Evolutionary conservation across 1,139 yeast genomes (phyloP).

Genomic region (Suhomyces bolitotheri): DNA sequence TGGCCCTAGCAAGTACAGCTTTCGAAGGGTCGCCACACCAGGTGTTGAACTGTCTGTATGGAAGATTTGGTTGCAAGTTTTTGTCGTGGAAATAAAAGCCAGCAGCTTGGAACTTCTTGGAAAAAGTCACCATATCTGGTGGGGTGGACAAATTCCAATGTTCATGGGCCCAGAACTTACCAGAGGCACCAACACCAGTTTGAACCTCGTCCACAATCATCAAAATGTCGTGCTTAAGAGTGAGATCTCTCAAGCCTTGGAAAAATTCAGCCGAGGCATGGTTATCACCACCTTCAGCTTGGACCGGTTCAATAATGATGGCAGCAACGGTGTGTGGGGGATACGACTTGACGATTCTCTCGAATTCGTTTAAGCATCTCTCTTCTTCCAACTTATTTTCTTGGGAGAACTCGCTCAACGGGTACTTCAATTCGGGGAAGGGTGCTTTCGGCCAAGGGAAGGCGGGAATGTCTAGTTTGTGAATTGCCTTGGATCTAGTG

Average conservation of each 20-base stretch:
- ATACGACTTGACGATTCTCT: conserved; percentile 50
- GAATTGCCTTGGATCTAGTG: conserved; percentile 74
- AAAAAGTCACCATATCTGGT: conserved; percentile 73
- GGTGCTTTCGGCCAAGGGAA: conserved; percentile 79
- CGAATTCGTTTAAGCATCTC: conserved; percentile 58
- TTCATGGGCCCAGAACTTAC: conserved; percentile 74
- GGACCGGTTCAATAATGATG: conserved; percentile 69
- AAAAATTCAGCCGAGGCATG: conserved; percentile 62
- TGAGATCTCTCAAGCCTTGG: conserved; percentile 65
- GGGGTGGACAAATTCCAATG: conserved; percentile 64
- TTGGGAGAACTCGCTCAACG: conserved; percentile 52
- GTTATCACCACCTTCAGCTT: conserved; percentile 77
- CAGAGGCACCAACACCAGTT: conserved; percentile 75
- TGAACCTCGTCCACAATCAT: conserved; percentile 74
- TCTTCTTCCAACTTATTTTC: conserved; percentile 62
- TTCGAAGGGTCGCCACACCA: conserved; percentile 84
- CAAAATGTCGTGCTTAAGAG: conserved; percentile 57
- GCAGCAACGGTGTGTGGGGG: conserved; percentile 60
- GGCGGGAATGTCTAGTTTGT: conserved; percentile 73
- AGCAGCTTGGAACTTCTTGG: conserved; percentile 78
- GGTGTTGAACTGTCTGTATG: conserved; percentile 78
- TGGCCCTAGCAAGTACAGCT: conserved; percentile 63
- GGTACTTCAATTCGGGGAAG: conserved; percentile 65
- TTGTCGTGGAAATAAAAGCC: conserved; percentile 73
- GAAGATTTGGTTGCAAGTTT: conserved; percentile 57